These are phyloP conservation scores for Fusarium sp. DNA, from an alignment of 2,329 filamentous ascomycete species.

Conservation along the genomic window DNA sequence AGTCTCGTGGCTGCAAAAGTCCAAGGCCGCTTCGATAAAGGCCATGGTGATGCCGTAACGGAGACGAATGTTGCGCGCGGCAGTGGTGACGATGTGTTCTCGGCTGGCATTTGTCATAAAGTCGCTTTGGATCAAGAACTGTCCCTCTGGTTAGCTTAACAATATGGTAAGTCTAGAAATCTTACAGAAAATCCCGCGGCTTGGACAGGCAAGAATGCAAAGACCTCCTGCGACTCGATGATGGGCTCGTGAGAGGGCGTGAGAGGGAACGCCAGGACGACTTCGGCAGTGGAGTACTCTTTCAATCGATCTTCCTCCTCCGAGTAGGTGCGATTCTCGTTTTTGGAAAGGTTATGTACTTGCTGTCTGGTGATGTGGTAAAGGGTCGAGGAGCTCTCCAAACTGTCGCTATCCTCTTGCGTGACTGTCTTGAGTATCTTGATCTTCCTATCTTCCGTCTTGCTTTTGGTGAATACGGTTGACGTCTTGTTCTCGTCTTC, in stretches of 20 bases:
- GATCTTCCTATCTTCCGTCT: background rate
- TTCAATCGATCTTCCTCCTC: background rate
- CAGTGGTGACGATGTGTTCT: slow-evolving; percentile 23
- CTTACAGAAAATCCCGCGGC: slow-evolving; percentile 11
- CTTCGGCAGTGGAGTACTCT: slow-evolving; percentile 7
- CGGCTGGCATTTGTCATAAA: slow-evolving; percentile 29
- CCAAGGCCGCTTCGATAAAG: slow-evolving; percentile 2
- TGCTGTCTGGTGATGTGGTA: slow-evolving; percentile 24
- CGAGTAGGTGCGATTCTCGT: slow-evolving; percentile 22
- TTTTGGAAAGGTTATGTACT: background rate
- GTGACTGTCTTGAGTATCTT: slow-evolving; percentile 8
- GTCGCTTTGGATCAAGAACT: slow-evolving; percentile 35
- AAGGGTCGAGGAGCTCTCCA: background rate
- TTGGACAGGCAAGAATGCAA: slow-evolving; percentile 26
- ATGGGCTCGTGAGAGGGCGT: background rate
- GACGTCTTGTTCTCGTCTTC: background rate
- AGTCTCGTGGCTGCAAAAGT: slow-evolving; percentile 28
- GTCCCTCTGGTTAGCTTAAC: background rate
- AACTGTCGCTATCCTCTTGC: accelerated
- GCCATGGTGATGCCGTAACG: background rate
- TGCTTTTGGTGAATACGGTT: slow-evolving; percentile 8
- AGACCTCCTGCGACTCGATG: slow-evolving; percentile 14
- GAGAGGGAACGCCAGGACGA: slow-evolving; percentile 35
- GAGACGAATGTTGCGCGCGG: slow-evolving; percentile 13
- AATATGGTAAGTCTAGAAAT: background rate